Base-by-base conservation (phyloP, 116 monocot species). In the Thalassia testudinum region DNA sequence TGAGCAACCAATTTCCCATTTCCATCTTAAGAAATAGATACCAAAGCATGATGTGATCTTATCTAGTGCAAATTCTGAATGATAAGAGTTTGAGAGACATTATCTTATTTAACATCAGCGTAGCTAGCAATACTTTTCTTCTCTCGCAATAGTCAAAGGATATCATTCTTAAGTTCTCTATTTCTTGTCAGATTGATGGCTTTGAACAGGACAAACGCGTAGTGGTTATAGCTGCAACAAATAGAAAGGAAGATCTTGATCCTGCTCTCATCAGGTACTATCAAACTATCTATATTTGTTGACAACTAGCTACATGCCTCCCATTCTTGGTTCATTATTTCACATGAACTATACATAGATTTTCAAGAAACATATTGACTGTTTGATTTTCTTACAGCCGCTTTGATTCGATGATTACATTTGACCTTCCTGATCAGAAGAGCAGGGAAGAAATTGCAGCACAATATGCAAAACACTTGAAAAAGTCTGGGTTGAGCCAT, bases 161-260 rank as follows among this genome's bases (percentile, higher is more conserved):
- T n/a, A n/a, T n/a, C n/a, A n/a, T n/a, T n/a, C n/a, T n/a, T n/a
- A n/a, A n/a, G n/a, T n/a, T n/a, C n/a, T n/a, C n/a, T 34, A 5
- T 34, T 34, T 34, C 6, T 12, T 70, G 49, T 29, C 18, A 95
- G 81, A 88, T 95, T 68, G 95, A 95, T 77, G 95, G 95, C 12
- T 95, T 95, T 65, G 95, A 95, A 59, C 85, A 95, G 52, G 95
- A 95, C 66, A 95, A 77, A 48, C 64, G 61, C 37, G 78, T 85
- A 20, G 74, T 95, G 54, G 95, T 95, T 7, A 81, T 95, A 54
- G 95, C 95, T 70, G 95, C 95, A 54, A 95, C 95, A 53, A 95
- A 95, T 65, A 88, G 95, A 65, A 95, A 88, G 78, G 71, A 88
- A 49, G 95, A 95, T 37, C 88, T 95, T 53, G 95, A 95, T 76